These are phyloP conservation scores for Coix lacrymajobi DNA, from an alignment of 176 grass and related monocot species.

Conservation along the genomic window DNA sequence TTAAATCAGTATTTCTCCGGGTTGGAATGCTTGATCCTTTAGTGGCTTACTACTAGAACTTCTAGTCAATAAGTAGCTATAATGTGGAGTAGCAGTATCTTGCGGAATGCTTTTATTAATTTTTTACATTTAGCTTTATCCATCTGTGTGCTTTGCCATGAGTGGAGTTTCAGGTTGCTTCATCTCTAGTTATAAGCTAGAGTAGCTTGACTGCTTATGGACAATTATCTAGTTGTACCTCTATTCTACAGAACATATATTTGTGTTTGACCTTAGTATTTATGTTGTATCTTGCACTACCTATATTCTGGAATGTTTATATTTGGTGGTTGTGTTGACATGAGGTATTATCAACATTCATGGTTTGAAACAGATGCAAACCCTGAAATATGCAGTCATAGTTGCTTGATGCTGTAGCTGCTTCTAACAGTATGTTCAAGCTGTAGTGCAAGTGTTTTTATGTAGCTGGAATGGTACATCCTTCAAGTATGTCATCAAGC, in stretches of 20 bases:
- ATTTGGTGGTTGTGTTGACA: constrained; percentile 33
- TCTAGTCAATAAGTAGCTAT: constrained; percentile 60
- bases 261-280: constrained; percentile 48
- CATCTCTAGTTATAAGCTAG: constrained; percentile 57
- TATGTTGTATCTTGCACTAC: constrained; percentile 33
- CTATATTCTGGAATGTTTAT: constrained; percentile 21
- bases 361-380: constrained; percentile 22
- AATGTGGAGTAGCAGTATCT: constrained; percentile 48
- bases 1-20: constrained; percentile 45
- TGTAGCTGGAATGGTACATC: constrained; percentile 30
- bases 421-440: constrained; percentile 24
- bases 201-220: constrained; percentile 58
- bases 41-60: constrained; percentile 58
- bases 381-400: constrained; percentile 35
- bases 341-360: neutral
- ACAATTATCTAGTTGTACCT: constrained; percentile 55
- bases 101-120: constrained; percentile 42
- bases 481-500: constrained; percentile 27
- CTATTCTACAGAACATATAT: constrained; percentile 45
- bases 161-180: constrained; percentile 49
- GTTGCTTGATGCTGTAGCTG: constrained; percentile 27
- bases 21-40: constrained; percentile 66
- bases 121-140: constrained; percentile 46
- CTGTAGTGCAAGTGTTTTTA: constrained; percentile 32
- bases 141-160: constrained; percentile 42